phyloP scores from a whole-genome alignment of 305 asterid genomes.

The Fraxinus greggii region DNA sequence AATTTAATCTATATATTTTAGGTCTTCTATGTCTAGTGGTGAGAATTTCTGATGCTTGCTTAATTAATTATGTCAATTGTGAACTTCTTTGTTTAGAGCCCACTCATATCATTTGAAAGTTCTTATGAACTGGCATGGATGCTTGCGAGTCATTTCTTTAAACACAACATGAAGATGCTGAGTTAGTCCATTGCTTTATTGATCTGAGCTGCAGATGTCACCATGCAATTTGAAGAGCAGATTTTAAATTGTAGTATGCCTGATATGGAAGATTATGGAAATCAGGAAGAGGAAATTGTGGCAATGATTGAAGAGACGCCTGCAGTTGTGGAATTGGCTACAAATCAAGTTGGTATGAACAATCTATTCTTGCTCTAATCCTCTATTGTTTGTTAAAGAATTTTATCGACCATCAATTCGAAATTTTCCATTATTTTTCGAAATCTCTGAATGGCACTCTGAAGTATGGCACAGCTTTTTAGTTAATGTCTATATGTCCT shows the following conservation, averaged over 20 bases:
- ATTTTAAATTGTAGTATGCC: conserved; percentile 42
- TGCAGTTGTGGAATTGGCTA: conserved; percentile 30
- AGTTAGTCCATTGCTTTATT: conserved; percentile 23
- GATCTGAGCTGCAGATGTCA: conserved; percentile 33
- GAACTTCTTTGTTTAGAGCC: neutral
- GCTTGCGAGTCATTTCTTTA: conserved; percentile 7
- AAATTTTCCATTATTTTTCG: neutral
- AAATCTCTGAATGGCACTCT: neutral
- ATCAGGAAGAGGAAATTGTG: conserved; percentile 61
- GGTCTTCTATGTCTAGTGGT: conserved; percentile 2
- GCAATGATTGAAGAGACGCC: conserved; percentile 64
- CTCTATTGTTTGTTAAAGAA: neutral
- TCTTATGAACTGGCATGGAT: conserved; percentile 12
- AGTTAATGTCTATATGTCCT: conserved; percentile 7
- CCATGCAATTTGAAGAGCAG: conserved; percentile 59
- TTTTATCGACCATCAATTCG: neutral
- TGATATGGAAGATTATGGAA: conserved; percentile 60
- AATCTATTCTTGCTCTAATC: conserved; percentile 9
- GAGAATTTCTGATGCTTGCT: conserved; percentile 4
- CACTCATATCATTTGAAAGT: conserved; percentile 8
- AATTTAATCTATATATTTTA: neutral
- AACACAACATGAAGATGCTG: conserved; percentile 5
- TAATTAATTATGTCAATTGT: neutral
- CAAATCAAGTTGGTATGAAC: conserved; percentile 36
- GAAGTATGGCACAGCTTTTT: conserved; percentile 3